Evolutionary conservation across 202 grass and related monocot species (phyloP).

Genomic region (Saccharum hybrid): DNA sequence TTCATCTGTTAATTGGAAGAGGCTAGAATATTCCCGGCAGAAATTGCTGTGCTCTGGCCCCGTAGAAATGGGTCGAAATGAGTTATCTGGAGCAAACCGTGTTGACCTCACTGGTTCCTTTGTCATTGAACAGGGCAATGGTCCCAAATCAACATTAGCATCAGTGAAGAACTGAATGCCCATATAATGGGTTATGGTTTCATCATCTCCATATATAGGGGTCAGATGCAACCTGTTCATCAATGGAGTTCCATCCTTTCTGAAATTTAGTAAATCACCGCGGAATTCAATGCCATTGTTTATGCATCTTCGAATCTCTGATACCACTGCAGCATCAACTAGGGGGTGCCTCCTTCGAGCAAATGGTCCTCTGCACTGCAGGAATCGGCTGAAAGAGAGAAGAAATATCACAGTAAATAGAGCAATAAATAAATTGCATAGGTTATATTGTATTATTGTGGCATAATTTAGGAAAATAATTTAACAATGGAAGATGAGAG

Average conservation of each 20-base stretch:
- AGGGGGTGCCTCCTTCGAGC: conserved; percentile 82
- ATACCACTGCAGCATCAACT: conserved; percentile 71
- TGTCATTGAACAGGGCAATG: conserved; percentile 56
- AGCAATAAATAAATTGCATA: neutral
- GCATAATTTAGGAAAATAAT: neutral
- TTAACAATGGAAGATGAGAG: neutral
- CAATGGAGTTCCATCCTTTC: conserved; percentile 82
- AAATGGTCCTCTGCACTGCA: conserved; percentile 90
- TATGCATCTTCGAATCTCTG: conserved; percentile 67
- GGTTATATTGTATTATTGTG: neutral
- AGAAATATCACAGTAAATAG: conserved; percentile 20
- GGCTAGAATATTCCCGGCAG: conserved; percentile 69
- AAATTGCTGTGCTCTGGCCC: conserved; percentile 53
- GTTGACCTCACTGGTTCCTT: conserved; percentile 63
- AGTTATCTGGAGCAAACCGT: conserved; percentile 52
- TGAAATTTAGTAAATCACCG: conserved; percentile 88
- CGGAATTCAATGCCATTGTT: conserved; percentile 75
- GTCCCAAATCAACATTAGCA: conserved; percentile 78
- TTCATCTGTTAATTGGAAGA: conserved; percentile 87
- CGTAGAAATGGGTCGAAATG: conserved; percentile 46
- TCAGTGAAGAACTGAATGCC: conserved; percentile 87
- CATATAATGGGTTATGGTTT: conserved; percentile 77
- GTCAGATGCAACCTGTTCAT: conserved; percentile 84
- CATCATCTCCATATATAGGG: conserved; percentile 90
- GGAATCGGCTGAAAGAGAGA: conserved; percentile 79